A percentile compares a stretch with the other conserved stretches of the same genome.
phyloP scores from a whole-genome alignment of 2,329 filamentous ascomycete species.

The Sporothrix schenckii region DNA sequence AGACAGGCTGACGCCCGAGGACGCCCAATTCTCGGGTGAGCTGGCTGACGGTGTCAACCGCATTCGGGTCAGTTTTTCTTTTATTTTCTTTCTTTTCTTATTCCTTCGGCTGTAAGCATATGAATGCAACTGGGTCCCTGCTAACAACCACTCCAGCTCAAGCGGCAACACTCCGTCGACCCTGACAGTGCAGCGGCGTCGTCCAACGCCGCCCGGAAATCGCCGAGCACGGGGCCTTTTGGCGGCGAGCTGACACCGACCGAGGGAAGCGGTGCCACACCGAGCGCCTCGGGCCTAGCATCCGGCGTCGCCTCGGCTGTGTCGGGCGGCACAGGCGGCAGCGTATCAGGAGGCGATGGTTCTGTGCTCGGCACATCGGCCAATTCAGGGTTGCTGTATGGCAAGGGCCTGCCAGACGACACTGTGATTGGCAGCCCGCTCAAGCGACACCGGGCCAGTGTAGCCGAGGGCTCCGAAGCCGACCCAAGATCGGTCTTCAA shows the following conservation, averaged over 20 bases:
- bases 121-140: conserved; percentile 32
- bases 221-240: conserved; percentile 50
- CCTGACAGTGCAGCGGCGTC: conserved; percentile 55
- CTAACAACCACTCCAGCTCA: conserved; percentile 58
- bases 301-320: conserved; percentile 28
- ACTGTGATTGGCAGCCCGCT: conserved; percentile 67
- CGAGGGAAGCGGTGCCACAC: conserved; percentile 38
- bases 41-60: conserved; percentile 79
- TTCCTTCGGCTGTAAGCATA: background rate
- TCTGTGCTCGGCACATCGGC: background rate
- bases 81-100: conserved; percentile 25
- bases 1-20: conserved; percentile 68
- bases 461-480: conserved; percentile 52
- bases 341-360: background rate
- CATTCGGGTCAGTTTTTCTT: conserved; percentile 66
- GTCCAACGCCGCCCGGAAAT: conserved; percentile 50
- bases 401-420: conserved; percentile 52
- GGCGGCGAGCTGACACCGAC: conserved; percentile 48
- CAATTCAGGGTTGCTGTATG: conserved; percentile 42
- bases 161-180: conserved; percentile 77
- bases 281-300: conserved; percentile 38
- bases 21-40: conserved; percentile 71
- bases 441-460: conserved; percentile 72
- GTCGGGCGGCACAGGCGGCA: background rate
- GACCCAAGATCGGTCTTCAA: conserved; percentile 36